A percentile compares a stretch with the other conserved stretches of the same genome.
These are phyloP conservation scores for Acanthamoeba royreba DNA, from an alignment of 208 protist genomes.

Conservation along the genomic window DNA sequence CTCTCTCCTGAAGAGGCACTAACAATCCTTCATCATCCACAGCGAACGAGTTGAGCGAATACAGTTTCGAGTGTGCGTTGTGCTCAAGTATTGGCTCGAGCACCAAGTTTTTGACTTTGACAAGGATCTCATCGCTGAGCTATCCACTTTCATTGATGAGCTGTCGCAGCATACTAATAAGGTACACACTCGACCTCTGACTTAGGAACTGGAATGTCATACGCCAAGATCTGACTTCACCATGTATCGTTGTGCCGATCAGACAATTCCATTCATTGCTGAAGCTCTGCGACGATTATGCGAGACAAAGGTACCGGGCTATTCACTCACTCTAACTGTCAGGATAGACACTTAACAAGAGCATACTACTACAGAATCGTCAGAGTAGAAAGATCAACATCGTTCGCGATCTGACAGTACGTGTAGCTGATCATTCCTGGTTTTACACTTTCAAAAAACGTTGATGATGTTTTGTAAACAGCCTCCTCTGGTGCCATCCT, in stretches of 20 bases:
- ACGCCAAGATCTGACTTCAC: too few relatives aligned
- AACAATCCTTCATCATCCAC: neutral
- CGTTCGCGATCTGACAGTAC: neutral
- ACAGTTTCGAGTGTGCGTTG: constrained; percentile 33
- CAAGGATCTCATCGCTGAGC: neutral
- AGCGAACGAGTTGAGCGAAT: neutral
- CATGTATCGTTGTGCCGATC: too few relatives aligned
- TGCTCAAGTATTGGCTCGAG: constrained; percentile 37
- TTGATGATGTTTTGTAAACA: neutral
- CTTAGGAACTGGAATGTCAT: neutral
- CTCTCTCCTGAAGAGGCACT: neutral
- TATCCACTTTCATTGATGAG: neutral
- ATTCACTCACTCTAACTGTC: neutral
- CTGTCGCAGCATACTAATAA: neutral
- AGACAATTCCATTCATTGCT: neutral
- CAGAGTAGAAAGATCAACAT: neutral
- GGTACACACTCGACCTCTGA: neutral
- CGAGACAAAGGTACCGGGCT: neutral
- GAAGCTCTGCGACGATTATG: neutral
- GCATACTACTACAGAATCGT: neutral
- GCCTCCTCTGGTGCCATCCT: neutral
- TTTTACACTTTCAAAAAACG: neutral
- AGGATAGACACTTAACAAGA: too few relatives aligned
- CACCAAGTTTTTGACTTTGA: neutral
- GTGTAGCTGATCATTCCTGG: neutral